Base-by-base conservation (phyloP, 139 green algal genomes). In the Zygnema circumcarinatum region DNA sequence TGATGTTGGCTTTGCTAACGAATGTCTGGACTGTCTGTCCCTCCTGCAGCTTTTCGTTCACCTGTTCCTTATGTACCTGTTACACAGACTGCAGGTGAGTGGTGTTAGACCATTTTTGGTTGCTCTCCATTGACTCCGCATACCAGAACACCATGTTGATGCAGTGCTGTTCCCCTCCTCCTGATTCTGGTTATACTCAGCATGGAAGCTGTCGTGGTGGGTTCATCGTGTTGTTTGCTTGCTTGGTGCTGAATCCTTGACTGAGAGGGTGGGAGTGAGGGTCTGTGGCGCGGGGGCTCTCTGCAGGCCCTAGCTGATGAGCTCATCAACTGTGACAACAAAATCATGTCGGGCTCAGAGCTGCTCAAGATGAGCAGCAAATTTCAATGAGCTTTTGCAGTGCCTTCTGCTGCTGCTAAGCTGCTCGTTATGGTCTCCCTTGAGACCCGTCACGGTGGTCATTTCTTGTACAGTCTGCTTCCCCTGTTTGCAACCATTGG, bases 41-140 rank as follows among this genome's bases (percentile, higher is more conserved):
- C 3, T 39, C 7, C 1, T 3, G 35, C 80, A 86, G 80, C 39
- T 86, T 33, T 88, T 87, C 1, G 74, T 88, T 25, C 83, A 87
- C 79, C 21, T 87, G 0, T 87, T 88, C 0, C 39, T 88, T 38
- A 87, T 88, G 83, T 88, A 88, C 16, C n/a, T 88, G 0, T 52
- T 87, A 29, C 74, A 88, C 75, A 88, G 75, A 73, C 79, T 88
- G 33, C 83, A 88, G 83, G 83, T 87, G 56, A 87, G 31, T 85
- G 7, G 7, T 78, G 7, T 16, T 25, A 62, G 16, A 62, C 7
- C 16, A 62, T 25, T 62, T 62, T 7, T 7, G 47, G 47, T 25
- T 25, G 16, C 7, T 16, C 16, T 62, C 7, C 47, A 62, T 16
- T n/a, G n/a, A n/a, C n/a, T n/a, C n/a, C n/a, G n/a, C n/a, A n/a